These are phyloP conservation scores for Curvularia spicifera DNA, from an alignment of 2,329 filamentous ascomycete species.

Conservation along the genomic window DNA sequence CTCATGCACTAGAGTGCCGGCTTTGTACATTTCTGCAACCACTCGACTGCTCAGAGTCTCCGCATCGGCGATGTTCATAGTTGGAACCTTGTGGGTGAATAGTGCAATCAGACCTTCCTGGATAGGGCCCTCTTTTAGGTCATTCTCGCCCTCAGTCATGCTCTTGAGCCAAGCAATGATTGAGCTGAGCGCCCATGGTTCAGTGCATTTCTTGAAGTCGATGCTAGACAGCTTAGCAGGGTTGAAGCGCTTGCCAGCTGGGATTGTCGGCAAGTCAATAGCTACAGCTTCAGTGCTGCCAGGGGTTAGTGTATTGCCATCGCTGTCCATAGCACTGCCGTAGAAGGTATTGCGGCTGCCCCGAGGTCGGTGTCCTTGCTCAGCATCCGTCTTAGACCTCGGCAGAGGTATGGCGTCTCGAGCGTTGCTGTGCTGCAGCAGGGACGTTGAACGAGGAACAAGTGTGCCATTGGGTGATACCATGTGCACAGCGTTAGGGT, in stretches of 20 bases:
- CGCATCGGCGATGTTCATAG: constrained; percentile 97
- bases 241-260: constrained; percentile 80
- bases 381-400: constrained; percentile 91
- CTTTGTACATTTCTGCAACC: constrained; percentile 78
- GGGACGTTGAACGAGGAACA: constrained; percentile 60
- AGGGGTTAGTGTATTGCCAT: constrained; percentile 64
- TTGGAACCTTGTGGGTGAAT: constrained; percentile 94
- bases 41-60: constrained; percentile 82
- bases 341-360: constrained; percentile 50
- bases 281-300: constrained; percentile 59
- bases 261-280: constrained; percentile 84
- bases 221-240: constrained; percentile 79
- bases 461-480: constrained; percentile 39
- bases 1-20: constrained; percentile 79
- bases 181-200: constrained; percentile 93
- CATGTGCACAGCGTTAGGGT: constrained; percentile 42
- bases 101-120: constrained; percentile 86
- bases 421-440: constrained; percentile 81
- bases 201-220: constrained; percentile 83
- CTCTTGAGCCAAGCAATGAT: constrained; percentile 85
- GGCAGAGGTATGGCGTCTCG: constrained; percentile 82
- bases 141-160: constrained; percentile 88
- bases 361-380: constrained; percentile 60
- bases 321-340: constrained; percentile 43
- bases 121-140: constrained; percentile 83